phyloP scores from a whole-genome alignment of 192 early-diverging fungal species.

The Umbelopsis sp. region DNA sequence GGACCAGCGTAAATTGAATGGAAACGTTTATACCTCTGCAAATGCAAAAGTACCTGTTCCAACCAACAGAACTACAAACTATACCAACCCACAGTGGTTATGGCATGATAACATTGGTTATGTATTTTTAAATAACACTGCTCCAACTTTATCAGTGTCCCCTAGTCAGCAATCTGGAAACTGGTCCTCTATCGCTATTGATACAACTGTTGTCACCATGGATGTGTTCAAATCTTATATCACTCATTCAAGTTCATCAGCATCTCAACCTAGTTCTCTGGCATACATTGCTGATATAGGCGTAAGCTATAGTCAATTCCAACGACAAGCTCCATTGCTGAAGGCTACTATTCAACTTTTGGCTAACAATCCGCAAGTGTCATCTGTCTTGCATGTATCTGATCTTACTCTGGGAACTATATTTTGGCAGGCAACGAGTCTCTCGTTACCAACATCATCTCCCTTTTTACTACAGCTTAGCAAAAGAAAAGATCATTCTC shows the following conservation, averaged over 20 bases:
- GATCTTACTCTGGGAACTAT: neutral
- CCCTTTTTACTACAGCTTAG: neutral
- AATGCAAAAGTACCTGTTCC: neutral
- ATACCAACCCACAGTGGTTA: neutral
- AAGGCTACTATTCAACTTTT: constrained; percentile 13
- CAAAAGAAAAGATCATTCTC: neutral
- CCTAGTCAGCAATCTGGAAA: constrained; percentile 7
- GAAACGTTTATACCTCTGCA: constrained; percentile 22
- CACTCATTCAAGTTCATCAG: neutral
- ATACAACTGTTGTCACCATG: constrained; percentile 6
- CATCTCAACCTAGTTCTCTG: neutral
- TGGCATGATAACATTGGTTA: constrained; percentile 35
- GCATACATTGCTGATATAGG: constrained; percentile 23
- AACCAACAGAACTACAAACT: constrained; percentile 9
- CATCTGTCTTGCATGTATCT: constrained; percentile 1
- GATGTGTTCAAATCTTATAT: constrained; percentile 26
- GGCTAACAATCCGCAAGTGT: neutral
- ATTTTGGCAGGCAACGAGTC: constrained; percentile 21
- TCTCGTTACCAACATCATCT: neutral
- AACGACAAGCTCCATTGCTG: neutral
- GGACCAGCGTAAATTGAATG: constrained; percentile 30
- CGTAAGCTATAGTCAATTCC: neutral
- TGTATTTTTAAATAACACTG: constrained; percentile 8
- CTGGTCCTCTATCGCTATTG: constrained; percentile 32
- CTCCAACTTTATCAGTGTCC: constrained; percentile 17